phyloP scores from a whole-genome alignment of 1,139 yeast species.

The Magnusiomyces sp. region DNA sequence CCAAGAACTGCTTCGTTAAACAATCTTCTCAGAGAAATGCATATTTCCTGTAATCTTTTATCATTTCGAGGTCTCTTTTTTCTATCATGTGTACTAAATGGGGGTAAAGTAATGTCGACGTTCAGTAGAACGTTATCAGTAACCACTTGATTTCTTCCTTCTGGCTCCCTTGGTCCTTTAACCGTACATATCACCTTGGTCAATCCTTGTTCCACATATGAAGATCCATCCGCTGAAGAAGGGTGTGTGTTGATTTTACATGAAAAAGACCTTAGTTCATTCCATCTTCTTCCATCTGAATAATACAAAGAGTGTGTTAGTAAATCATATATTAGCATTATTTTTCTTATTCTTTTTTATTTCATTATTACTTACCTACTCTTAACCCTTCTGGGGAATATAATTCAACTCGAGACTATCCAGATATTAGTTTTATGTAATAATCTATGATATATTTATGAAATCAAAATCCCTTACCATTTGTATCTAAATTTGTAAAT shows the following conservation, averaged over 20 bases:
- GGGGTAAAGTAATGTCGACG: conserved; percentile 63
- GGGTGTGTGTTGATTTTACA: conserved; percentile 85
- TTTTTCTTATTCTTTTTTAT: no score
- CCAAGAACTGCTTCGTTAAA: conserved; percentile 72
- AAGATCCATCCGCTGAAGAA: conserved; percentile 82
- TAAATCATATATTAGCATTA: background rate
- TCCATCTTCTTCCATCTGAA: conserved; percentile 86
- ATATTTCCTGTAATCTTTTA: conserved; percentile 62
- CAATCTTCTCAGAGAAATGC: conserved; percentile 65
- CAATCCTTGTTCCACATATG: conserved; percentile 87
- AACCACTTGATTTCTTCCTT: conserved; percentile 37
- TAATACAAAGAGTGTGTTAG: background rate
- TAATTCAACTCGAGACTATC: conserved; percentile 60
- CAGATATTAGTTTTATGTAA: background rate
- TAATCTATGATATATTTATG: no score
- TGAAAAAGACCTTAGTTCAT: conserved; percentile 74
- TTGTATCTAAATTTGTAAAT: no score
- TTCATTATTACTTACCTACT: conserved; percentile 28
- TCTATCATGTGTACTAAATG: conserved; percentile 73
- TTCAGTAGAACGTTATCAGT: conserved; percentile 46
- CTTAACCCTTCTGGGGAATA: conserved; percentile 93
- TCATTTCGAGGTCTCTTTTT: conserved; percentile 38
- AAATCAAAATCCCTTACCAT: no score
- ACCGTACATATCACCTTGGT: conserved; percentile 82
- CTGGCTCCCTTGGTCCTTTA: conserved; percentile 85